Base-by-base conservation (phyloP, 2,329 filamentous ascomycete genomes). In the Alternaria infectoria region DNA sequence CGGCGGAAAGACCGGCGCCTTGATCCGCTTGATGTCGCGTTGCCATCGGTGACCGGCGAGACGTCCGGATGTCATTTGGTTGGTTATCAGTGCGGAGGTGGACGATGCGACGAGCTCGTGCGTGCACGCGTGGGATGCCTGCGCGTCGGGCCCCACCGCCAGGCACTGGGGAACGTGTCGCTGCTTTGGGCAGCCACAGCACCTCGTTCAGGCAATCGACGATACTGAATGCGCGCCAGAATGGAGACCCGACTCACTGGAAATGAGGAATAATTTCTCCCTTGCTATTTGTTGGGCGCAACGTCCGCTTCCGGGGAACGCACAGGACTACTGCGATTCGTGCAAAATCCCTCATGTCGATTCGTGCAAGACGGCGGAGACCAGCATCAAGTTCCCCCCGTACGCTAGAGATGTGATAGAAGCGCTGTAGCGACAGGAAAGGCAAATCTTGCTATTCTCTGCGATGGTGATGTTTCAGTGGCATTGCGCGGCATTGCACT, bases 351-450 rank as follows among this genome's bases (percentile, higher is more conserved):
- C 61, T 50, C 61, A 61, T 25, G 44, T 47, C 58, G 61, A 70
- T 66, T 70, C 68, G 62, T 66, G 68, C 63, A 64, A 62, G 54
- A 51, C 11, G 46, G 68, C 73, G 74, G 74, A 71, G 67, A 61
- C 65, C 63, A 72, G 56, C 49, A 28, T 45, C 23, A 30, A 55
- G 46, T 70, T 74, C 74, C 75, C 74, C 75, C 75, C 76, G 75
- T 73, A 63, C 69, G 67, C 75, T 75, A 77, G 50, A 57, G 60
- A 59, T 45, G 45, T 57, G 54, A 63, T 67, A 44, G 65, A 49
- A 54, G 57, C 21, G 60, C 60, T 54, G 64, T 54, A 51, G 58
- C 52, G 63, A 61, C 65, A 57, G 32, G 62, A 68, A 56, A 56
- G 65, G 64, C 66, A 66, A 50, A 52, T 55, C 59, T 51, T 68